Conservation (phyloP, 2,329 filamentous ascomycete genomes). For the Grosmannia serpens region DNA sequence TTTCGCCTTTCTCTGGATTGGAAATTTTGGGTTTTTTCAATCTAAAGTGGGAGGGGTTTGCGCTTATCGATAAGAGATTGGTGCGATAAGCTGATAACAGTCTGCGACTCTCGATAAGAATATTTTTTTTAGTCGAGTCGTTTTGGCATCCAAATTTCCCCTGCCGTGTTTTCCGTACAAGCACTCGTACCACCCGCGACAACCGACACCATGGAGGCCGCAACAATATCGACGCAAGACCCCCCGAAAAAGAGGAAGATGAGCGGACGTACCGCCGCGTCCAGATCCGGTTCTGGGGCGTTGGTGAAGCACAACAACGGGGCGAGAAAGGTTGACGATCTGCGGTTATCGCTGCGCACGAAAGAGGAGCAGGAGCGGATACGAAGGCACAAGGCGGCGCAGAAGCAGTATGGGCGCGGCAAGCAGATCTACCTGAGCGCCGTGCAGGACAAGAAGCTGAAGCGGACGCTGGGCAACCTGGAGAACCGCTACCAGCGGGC, state of each 20-base stretch:
- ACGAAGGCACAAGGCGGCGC: slow-evolving; percentile 48
- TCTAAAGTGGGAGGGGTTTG: neutral
- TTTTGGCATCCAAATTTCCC: neutral
- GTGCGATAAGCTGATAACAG: neutral
- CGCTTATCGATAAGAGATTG: neutral
- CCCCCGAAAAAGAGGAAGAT: neutral
- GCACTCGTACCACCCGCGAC: neutral
- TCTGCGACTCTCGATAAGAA: neutral
- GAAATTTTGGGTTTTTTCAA: slow-evolving; percentile 1
- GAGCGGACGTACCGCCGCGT: neutral
- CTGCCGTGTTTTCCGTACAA: slow-evolving; percentile 1
- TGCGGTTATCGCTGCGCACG: slow-evolving; percentile 39
- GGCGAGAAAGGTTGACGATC: slow-evolving; percentile 35
- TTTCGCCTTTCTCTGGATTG: neutral
- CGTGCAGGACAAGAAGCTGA: slow-evolving; percentile 83
- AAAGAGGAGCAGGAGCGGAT: slow-evolving; percentile 39
- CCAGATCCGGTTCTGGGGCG: neutral
- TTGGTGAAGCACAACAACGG: slow-evolving; percentile 28
- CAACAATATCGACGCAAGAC: neutral
- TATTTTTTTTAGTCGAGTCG: slow-evolving; percentile 2
- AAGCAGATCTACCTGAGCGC: slow-evolving; percentile 52
- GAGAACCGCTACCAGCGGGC: slow-evolving; percentile 78
- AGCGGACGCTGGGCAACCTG: slow-evolving; percentile 63
- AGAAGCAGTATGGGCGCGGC: slow-evolving; percentile 76
- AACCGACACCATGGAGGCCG: neutral